Conservation (phyloP, 2,329 filamentous ascomycete species). For the Gnomoniopsis smithogilvyi region DNA sequence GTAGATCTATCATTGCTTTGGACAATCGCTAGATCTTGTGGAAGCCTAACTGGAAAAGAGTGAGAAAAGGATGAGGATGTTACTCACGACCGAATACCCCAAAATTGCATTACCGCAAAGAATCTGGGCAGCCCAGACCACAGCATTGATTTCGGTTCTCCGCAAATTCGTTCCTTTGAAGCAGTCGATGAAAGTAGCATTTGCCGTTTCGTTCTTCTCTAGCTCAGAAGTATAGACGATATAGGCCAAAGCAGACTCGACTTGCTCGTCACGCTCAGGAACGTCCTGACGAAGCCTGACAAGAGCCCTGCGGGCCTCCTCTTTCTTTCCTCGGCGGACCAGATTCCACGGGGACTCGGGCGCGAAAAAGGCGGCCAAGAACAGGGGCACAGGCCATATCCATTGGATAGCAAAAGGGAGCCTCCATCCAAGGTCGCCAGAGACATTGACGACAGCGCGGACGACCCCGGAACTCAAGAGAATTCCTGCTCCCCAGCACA, state of each 20-base stretch:
- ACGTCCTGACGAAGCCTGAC: constrained; percentile 23
- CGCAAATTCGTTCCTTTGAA: constrained; percentile 25
- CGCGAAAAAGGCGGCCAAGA: constrained; percentile 30
- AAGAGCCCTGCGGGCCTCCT: constrained; percentile 24
- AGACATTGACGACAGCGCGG: constrained; percentile 26
- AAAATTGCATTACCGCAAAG: constrained; percentile 35
- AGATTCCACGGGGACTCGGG: constrained; percentile 38
- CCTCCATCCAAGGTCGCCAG: constrained; percentile 32
- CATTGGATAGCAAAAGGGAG: constrained; percentile 37
- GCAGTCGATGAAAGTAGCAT: constrained; percentile 22
- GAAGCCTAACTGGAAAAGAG: too few relatives aligned
- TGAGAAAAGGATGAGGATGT: too few relatives aligned
- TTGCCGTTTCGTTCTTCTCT: constrained; percentile 22
- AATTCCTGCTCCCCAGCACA: constrained; percentile 39
- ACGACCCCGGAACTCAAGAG: constrained; percentile 33
- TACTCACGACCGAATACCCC: constrained; percentile 30
- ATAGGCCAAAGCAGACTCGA: constrained; percentile 25
- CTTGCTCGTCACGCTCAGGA: constrained; percentile 23
- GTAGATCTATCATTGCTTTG: too few relatives aligned
- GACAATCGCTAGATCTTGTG: too few relatives aligned
- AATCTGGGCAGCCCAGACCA: constrained; percentile 36
- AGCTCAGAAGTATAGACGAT: constrained; percentile 23
- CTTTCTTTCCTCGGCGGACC: constrained; percentile 26
- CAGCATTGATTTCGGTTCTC: constrained; percentile 29
- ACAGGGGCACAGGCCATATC: constrained; percentile 33